Percentiles rank a stretch among this genome's conserved stretches.
Conservation (phyloP, 495 filamentous ascomycete species). For the Viridothelium virens region DNA sequence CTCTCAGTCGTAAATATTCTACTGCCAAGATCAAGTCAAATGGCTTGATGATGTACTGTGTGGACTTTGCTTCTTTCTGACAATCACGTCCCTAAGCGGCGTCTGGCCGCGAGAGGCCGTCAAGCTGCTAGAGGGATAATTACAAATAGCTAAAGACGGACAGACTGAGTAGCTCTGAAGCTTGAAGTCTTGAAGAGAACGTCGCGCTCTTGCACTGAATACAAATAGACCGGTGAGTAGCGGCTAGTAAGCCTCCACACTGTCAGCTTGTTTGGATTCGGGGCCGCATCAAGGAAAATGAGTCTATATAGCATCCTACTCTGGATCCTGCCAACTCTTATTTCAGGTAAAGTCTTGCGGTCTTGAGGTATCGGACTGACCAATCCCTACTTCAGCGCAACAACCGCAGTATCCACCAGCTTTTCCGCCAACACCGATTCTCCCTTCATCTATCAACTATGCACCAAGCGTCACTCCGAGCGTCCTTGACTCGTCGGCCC, state of each 20-base stretch:
- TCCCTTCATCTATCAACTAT: conserved; percentile 20
- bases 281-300: not conserved
- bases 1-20: not conserved
- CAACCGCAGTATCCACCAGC: conserved; percentile 18
- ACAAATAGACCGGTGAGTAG: not conserved
- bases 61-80: not conserved
- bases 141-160: not conserved
- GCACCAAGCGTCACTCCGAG: conserved; percentile 23
- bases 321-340: not conserved
- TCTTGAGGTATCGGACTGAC: not conserved
- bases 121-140: not conserved
- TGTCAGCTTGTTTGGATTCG: not conserved
- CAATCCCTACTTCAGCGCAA: conserved; percentile 7
- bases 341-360: not conserved
- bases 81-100: not conserved
- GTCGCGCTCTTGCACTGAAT: not conserved
- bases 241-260: not conserved
- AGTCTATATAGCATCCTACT: not conserved
- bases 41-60: not conserved
- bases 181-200: not conserved
- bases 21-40: not conserved
- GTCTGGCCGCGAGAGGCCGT: not conserved
- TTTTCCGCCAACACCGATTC: conserved; percentile 16
- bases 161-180: not conserved
- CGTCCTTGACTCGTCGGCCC: conserved; percentile 18